Evolutionary conservation across 768 basidiomycete species (phyloP), one percentile per base, ranked within the genome.

Genomic region (Lactifluus hygrophoroides): DNA sequence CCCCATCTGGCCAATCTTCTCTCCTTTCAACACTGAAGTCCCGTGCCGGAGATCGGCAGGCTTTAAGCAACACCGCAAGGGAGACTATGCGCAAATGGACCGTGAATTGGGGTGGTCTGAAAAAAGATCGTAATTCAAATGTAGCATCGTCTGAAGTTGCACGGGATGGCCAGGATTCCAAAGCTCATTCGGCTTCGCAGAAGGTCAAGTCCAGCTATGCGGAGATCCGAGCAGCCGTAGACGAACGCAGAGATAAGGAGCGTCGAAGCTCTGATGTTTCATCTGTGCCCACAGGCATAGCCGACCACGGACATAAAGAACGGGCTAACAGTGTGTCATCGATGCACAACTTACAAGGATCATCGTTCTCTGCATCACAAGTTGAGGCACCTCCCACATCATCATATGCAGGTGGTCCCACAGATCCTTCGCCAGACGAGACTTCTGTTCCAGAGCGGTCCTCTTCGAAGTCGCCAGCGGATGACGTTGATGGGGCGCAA

Each of bases 81-180:
- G 94, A 96, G 67, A 80, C 88, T 9, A 86, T 96, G 78, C 84
- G 86, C 58, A 95, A 95, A 69, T 95, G 92, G 92, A 85, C 92
- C 23, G 85, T 84, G 27, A 90, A 83, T 57, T 94, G 90, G 86
- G 75, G 80, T 46, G 77, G 76, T 13, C 66, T 83, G 69, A 83
- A 78, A 72, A 85, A 81, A 69, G 82, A 85, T 32, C 62, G 45
- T 25, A 56, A 69, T 50, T n/a, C 49, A 21, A 27, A 10, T n/a
- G 43, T 21, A 8, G 37, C 48, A 40, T 40, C 49, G 23, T 48
- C 50, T 58, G 46, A 69, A 63, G 53, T 69, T 62, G 46, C 56
- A 54, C 64, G 46, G 32, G 46, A 59, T 3, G 63, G 48, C 30
- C 54, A 37, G 5, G 54, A 46, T 44, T n/a, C 44, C 27, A 56